A percentile compares a stretch with the other conserved stretches of the same genome.
Conservation (phyloP, 495 filamentous ascomycete genomes). For the Chaetomium cochliodes region DNA sequence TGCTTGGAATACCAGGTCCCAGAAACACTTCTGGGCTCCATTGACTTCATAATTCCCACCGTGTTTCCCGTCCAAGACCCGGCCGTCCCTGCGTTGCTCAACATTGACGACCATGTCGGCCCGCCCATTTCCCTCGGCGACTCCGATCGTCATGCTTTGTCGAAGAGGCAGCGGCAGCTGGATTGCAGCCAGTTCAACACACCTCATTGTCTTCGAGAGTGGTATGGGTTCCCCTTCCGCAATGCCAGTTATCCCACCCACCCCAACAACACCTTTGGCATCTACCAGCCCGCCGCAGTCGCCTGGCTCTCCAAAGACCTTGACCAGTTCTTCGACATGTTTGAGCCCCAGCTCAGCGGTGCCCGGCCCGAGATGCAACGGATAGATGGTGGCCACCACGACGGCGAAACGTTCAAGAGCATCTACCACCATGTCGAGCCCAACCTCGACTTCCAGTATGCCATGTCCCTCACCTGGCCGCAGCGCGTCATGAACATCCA, state of each 20-base stretch:
- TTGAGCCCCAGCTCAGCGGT: conserved; percentile 28
- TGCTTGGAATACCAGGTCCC: too few relatives aligned
- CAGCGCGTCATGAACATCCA: conserved; percentile 58
- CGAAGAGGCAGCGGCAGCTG: too few relatives aligned
- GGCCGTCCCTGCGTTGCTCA: too few relatives aligned
- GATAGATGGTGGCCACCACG: conserved; percentile 29
- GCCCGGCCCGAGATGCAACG: conserved; percentile 25
- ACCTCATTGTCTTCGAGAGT: too few relatives aligned
- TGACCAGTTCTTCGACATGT: conserved; percentile 56
- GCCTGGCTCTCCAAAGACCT: conserved; percentile 43
- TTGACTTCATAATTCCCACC: too few relatives aligned
- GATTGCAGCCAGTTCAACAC: too few relatives aligned
- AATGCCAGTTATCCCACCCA: not conserved
- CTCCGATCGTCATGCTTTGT: too few relatives aligned
- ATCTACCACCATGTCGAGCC: conserved; percentile 21
- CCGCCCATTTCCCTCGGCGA: too few relatives aligned
- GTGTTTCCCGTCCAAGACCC: too few relatives aligned
- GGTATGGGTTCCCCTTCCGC: too few relatives aligned
- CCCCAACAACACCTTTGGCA: conserved; percentile 30
- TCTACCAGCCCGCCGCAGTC: conserved; percentile 38
- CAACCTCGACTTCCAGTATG: conserved; percentile 35
- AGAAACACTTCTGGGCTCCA: too few relatives aligned
- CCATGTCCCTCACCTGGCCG: conserved; percentile 49
- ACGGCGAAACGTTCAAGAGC: conserved; percentile 11
- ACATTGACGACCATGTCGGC: too few relatives aligned